These are phyloP conservation scores for Picochlorum sp. DNA, from an alignment of 139 green algal genomes.

Conservation along the genomic window DNA sequence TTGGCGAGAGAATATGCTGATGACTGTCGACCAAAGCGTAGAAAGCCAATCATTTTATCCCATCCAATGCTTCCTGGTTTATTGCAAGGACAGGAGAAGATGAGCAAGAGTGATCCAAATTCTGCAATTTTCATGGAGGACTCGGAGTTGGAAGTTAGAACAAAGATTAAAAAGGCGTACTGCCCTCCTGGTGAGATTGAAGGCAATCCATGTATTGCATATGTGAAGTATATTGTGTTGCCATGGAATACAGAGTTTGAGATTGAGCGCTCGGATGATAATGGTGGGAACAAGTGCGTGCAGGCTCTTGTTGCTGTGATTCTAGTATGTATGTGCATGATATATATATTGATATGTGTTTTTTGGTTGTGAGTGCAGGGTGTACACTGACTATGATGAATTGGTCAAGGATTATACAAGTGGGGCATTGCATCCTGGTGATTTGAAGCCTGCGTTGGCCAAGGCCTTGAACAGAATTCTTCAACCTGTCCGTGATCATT, in stretches of 20 bases:
- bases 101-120: constrained; percentile 96
- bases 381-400: constrained; percentile 62
- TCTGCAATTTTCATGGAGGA: constrained; percentile 98
- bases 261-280: constrained; percentile 51
- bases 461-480: constrained; percentile 84
- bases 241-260: constrained; percentile 82
- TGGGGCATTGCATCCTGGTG: constrained; percentile 66
- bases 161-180: constrained; percentile 98
- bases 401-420: constrained; percentile 73
- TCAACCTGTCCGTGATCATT: constrained; percentile 92
- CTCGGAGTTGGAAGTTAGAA: constrained; percentile 79
- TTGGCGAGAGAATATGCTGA: constrained; percentile 95
- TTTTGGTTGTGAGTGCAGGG: constrained; percentile 17
- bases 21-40: constrained; percentile 68
- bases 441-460: constrained; percentile 74
- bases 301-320: constrained; percentile 16
- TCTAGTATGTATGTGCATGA: background rate
- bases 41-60: constrained; percentile 95
- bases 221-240: constrained; percentile 87
- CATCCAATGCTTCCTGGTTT: constrained; percentile 94
- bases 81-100: constrained; percentile 97
- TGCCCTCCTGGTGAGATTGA: constrained; percentile 72
- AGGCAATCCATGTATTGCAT: constrained; percentile 92
- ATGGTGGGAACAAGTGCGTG: constrained; percentile 65
- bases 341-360: background rate